A percentile compares a stretch with the other conserved stretches of the same genome.
Conservation (phyloP, 176 grass and related monocot genomes). For the Carex pumila region DNA sequence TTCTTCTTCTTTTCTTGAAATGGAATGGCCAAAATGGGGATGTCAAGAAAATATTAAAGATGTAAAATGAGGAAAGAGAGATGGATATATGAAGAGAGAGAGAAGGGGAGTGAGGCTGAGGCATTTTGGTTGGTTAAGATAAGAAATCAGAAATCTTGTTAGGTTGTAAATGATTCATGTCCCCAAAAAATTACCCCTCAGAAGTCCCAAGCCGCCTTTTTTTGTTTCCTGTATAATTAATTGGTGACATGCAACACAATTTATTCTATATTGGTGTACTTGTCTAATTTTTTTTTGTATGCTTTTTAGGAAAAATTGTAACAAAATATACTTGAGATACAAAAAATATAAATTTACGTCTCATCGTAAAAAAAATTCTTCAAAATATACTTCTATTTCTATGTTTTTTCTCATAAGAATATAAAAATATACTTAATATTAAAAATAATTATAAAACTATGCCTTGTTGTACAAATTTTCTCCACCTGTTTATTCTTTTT, state of each 20-base stretch:
- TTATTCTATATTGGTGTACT: neutral
- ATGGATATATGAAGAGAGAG: neutral
- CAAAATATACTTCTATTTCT: no score
- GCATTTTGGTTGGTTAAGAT: neutral
- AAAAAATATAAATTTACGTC: no score
- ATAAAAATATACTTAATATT: no score
- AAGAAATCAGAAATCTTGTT: neutral
- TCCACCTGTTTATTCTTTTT: no score
- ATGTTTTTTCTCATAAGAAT: no score
- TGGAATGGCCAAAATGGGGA: neutral
- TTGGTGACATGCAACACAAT: neutral
- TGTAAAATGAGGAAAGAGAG: neutral
- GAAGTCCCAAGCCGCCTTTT: neutral
- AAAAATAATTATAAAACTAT: no score
- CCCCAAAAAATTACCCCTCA: neutral
- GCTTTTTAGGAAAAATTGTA: no score
- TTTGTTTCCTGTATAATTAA: neutral
- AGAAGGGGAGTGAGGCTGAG: neutral
- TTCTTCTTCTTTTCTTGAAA: neutral
- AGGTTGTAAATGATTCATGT: neutral
- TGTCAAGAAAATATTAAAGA: neutral
- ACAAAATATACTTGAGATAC: no score
- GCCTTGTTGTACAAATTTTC: no score
- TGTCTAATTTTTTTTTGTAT: no score
- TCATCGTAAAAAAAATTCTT: no score